Conservation (phyloP, 257 asterid genomes). For the Coffea eugenioides region DNA sequence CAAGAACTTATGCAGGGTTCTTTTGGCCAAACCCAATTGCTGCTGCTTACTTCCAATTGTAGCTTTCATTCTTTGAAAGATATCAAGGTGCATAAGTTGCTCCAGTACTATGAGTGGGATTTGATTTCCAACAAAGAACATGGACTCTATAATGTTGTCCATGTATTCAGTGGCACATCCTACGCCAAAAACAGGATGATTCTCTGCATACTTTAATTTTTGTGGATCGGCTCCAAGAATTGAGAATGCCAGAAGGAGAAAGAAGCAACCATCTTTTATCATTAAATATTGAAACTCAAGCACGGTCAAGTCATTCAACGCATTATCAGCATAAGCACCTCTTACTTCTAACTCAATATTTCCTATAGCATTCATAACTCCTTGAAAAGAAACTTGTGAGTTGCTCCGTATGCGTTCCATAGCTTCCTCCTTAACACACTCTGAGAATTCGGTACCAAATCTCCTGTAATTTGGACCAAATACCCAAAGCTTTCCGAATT, state of each 20-base stretch:
- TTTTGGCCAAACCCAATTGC: not conserved
- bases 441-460: not conserved
- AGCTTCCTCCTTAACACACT: not conserved
- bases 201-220: not conserved
- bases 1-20: not conserved
- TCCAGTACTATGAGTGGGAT: not conserved
- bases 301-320: not conserved
- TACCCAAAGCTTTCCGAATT: not conserved
- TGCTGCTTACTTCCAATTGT: too few relatives aligned
- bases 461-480: slow-evolving; percentile 1
- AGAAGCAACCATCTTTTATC: slow-evolving; percentile 12
- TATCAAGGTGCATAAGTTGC: too few relatives aligned
- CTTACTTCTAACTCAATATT: not conserved
- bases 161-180: not conserved
- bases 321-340: not conserved
- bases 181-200: slow-evolving; percentile 5
- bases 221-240: not conserved
- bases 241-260: slow-evolving; percentile 6
- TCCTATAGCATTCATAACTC: not conserved
- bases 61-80: too few relatives aligned
- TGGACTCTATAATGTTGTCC: too few relatives aligned
- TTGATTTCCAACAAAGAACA: too few relatives aligned
- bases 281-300: not conserved
- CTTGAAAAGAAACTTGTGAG: not conserved
- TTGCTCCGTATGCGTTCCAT: not conserved